A percentile compares a stretch with the other conserved stretches of the same genome.
phyloP scores from a whole-genome alignment of 2,329 filamentous ascomycete genomes.

The Nigrospora osmanthi region DNA sequence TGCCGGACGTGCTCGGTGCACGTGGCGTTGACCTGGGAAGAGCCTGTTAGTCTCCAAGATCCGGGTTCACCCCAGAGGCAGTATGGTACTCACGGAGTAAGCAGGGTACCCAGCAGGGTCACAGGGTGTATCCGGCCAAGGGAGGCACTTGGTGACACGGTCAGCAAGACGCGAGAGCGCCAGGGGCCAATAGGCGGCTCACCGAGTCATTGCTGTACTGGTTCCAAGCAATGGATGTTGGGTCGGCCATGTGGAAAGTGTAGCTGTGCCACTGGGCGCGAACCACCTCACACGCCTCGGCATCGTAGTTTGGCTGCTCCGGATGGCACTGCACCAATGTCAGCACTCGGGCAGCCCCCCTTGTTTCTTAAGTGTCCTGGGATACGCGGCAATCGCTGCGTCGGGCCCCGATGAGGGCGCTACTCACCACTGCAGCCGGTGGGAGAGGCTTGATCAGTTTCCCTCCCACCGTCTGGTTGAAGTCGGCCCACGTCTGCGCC shows the following conservation, averaged over 20 bases:
- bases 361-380: no score
- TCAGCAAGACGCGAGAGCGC: no score
- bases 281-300: constrained; percentile 21
- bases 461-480: constrained; percentile 37
- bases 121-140: constrained; percentile 27
- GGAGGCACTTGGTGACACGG: constrained; percentile 27
- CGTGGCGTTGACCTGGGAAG: constrained; percentile 30
- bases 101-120: constrained; percentile 28
- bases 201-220: constrained; percentile 39
- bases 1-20: constrained; percentile 23
- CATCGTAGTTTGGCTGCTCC: constrained; percentile 20
- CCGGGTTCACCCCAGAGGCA: no score
- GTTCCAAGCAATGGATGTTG: constrained; percentile 27
- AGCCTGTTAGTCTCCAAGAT: no score
- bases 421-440: constrained; percentile 27
- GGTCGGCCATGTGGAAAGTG: constrained; percentile 27
- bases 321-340: constrained; percentile 25
- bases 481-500: constrained; percentile 29
- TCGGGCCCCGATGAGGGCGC: no score
- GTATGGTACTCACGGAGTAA: not conserved
- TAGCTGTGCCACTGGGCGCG: constrained; percentile 21
- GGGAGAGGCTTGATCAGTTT: constrained; percentile 32
- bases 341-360: no score
- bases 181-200: no score
- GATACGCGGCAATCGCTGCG: no score